A percentile compares a stretch with the other conserved stretches of the same genome.
Conservation (phyloP, 495 filamentous ascomycete genomes). For the Pseudoneurospora amorphoporcata region DNA sequence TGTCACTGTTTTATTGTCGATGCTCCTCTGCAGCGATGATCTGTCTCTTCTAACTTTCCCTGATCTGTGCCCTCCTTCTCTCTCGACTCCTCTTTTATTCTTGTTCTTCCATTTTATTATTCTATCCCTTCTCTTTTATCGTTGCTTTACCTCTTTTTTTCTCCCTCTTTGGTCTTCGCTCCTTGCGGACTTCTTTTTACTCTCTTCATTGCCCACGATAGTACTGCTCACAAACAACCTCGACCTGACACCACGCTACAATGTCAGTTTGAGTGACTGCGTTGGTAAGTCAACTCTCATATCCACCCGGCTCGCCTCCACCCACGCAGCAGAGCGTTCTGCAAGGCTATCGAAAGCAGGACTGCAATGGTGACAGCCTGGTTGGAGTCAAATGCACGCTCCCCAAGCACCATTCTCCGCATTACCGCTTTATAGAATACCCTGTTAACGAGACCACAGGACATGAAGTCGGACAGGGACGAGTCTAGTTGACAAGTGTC, state of each 20-base stretch:
- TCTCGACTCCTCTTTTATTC: not conserved
- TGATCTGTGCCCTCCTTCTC: not conserved
- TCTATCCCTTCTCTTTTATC: not conserved
- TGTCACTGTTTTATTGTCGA: not conserved
- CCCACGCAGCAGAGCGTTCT: not conserved
- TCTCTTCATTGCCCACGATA: not conserved
- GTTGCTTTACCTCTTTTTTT: not conserved
- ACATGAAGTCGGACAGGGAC: not conserved
- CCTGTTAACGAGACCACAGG: not conserved
- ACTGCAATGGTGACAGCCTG: not conserved
- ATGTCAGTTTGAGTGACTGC: not conserved
- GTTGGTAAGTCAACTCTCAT: not conserved
- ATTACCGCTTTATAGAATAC: not conserved
- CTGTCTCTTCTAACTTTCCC: not conserved
- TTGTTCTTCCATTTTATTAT: not conserved
- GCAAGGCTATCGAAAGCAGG: not conserved
- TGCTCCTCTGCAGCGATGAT: not conserved
- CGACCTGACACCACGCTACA: not conserved
- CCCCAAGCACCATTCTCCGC: not conserved
- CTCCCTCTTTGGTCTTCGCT: not conserved
- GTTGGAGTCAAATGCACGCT: not conserved
- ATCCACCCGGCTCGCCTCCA: not conserved
- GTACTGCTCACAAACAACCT: not conserved
- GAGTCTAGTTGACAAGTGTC: too few relatives aligned
- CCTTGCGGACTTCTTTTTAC: not conserved